A percentile compares a stretch with the other conserved stretches of the same genome.
phyloP scores from a whole-genome alignment of 1,139 yeast genomes.

The Saccharomycopsis crataegensis region DNA sequence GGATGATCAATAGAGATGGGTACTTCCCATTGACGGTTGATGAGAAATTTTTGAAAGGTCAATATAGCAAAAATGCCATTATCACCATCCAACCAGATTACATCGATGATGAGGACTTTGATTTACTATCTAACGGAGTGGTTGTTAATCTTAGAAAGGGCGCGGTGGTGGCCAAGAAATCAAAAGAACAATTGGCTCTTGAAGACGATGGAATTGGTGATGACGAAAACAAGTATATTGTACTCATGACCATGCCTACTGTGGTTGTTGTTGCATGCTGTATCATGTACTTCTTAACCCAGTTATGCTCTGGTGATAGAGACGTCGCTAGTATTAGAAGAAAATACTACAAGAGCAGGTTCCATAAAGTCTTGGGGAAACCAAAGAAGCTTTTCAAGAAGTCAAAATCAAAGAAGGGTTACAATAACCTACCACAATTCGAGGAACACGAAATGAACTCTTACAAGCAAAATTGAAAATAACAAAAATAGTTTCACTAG shows the following conservation, averaged over 20 bases:
- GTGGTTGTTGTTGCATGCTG: slow-evolving; percentile 54
- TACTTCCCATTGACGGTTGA: slow-evolving; percentile 50
- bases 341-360: slow-evolving; percentile 45
- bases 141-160: slow-evolving; percentile 50
- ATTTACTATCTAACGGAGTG: slow-evolving; percentile 44
- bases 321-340: slow-evolving; percentile 37
- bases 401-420: slow-evolving; percentile 11
- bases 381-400: slow-evolving; percentile 22
- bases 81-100: slow-evolving; percentile 68
- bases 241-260: slow-evolving; percentile 65
- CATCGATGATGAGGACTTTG: slow-evolving; percentile 58
- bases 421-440: slow-evolving; percentile 14
- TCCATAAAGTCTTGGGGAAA: slow-evolving; percentile 37
- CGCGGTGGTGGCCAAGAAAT: slow-evolving; percentile 52
- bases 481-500: neutral
- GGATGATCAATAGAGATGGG: slow-evolving; percentile 53
- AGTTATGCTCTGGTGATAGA: slow-evolving; percentile 44
- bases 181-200: slow-evolving; percentile 45
- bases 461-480: neutral
- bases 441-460: slow-evolving; percentile 11
- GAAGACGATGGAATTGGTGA: slow-evolving; percentile 52
- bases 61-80: slow-evolving; percentile 39
- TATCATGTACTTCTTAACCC: slow-evolving; percentile 57
- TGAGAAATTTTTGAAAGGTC: slow-evolving; percentile 54
- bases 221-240: slow-evolving; percentile 60